A percentile compares a stretch with the other conserved stretches of the same genome.
Conservation (phyloP, 2,329 filamentous ascomycete species). For the Cordyceps sp. region DNA sequence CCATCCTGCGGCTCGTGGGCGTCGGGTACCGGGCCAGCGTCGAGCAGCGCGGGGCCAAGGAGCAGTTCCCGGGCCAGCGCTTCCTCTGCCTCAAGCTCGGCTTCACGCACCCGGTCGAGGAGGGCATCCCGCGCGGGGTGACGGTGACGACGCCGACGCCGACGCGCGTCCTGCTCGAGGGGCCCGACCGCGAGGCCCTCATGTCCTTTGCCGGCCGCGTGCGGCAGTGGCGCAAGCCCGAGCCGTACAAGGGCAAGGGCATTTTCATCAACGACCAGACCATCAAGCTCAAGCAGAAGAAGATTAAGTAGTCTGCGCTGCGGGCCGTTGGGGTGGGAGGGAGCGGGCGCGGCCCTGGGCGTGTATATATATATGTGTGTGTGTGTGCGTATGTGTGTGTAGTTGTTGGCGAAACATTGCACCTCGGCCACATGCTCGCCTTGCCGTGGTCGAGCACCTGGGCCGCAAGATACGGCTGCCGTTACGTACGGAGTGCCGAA, state of each 20-base stretch:
- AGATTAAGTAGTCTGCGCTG: constrained; percentile 54
- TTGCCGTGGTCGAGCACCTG: too few species aligned
- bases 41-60: constrained; percentile 57
- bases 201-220: constrained; percentile 87
- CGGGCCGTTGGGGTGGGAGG: background rate
- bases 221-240: constrained; percentile 72
- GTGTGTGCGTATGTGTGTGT: too few species aligned
- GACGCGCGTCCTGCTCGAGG: constrained; percentile 80
- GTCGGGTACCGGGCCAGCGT: constrained; percentile 89
- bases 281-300: constrained; percentile 96
- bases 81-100: constrained; percentile 91
- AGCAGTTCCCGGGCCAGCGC: constrained; percentile 66
- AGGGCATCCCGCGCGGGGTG: constrained; percentile 67
- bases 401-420: too few species aligned
- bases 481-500: too few species aligned
- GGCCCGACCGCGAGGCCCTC: constrained; percentile 68
- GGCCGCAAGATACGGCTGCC: too few species aligned
- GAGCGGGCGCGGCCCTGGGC: background rate
- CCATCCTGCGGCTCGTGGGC: constrained; percentile 81
- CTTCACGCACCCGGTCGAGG: constrained; percentile 88
- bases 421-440: too few species aligned
- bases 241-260: constrained; percentile 98
- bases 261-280: constrained; percentile 97
- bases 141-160: constrained; percentile 79
- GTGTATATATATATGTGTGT: background rate